Percentiles rank a stretch among this genome's conserved stretches.
phyloP scores from a whole-genome alignment of 164 flowering plant genomes.

The Magnolia sinica region DNA sequence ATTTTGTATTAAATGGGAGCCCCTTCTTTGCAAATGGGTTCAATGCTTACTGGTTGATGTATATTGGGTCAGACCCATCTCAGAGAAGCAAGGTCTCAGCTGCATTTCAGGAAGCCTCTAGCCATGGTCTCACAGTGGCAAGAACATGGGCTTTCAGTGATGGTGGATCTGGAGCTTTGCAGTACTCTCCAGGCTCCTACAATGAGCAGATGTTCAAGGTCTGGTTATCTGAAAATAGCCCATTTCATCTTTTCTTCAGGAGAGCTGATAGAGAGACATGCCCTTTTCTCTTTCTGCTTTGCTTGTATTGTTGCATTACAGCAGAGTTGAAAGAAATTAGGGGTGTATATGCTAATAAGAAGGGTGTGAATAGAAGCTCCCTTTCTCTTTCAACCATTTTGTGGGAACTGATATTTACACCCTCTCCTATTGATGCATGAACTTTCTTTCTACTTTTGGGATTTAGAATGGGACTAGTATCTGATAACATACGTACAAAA shows the following conservation, averaged over 20 bases:
- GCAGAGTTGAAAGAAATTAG: background rate
- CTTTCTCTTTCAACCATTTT: too few relatives aligned
- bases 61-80: slow-evolving; percentile 59
- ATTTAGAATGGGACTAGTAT: too few relatives aligned
- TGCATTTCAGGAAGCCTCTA: slow-evolving; percentile 56
- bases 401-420: too few relatives aligned
- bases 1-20: slow-evolving; percentile 53
- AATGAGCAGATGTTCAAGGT: slow-evolving; percentile 81
- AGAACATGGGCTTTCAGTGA: slow-evolving; percentile 92
- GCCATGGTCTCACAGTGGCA: slow-evolving; percentile 56
- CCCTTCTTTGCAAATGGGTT: slow-evolving; percentile 83
- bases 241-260: background rate
- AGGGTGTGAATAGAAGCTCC: too few relatives aligned
- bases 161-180: slow-evolving; percentile 58
- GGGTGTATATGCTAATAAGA: background rate
- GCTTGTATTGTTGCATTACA: background rate
- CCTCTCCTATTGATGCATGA: too few relatives aligned
- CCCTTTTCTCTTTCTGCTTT: background rate
- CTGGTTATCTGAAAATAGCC: background rate
- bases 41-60: slow-evolving; percentile 92
- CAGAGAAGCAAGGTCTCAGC: slow-evolving; percentile 50
- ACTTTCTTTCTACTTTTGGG: too few relatives aligned
- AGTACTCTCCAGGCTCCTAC: slow-evolving; percentile 72
- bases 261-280: background rate
- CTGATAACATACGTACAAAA: too few relatives aligned